Base-by-base conservation (phyloP, 352 stramenopile genomes). In the Thalassiosira mediterranea region DNA sequence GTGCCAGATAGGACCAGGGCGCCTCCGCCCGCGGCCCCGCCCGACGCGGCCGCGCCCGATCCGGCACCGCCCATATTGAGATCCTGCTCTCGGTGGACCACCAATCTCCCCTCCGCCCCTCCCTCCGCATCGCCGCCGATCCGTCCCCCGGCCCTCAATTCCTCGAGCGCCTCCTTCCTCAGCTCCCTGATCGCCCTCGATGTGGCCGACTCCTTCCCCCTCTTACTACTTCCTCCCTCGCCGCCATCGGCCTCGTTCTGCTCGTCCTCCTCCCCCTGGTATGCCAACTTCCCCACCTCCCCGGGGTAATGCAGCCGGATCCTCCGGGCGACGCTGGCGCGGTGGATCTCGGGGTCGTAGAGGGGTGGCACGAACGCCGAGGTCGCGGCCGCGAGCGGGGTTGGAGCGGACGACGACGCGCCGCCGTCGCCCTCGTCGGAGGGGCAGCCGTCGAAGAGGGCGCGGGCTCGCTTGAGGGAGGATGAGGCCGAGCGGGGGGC, bases 401-500 rank as follows among this genome's bases (percentile, higher is more conserved):
- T 31, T 25, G 23, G 21, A 3, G 46, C 13, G 11, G 38, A 46
- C 31, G 59, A 26, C 1, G 49, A 31, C 29, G 32, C 26, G 25
- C 34, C 4, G 23, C 34, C 15, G 1, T 59, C 8, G 23, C 3
- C 7, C 34, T 31, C 5, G 25, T 53, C 0, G 3, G 59, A 42
- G 1, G 49, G 19, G 32, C 46, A 38, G 34, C 42, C 47, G 48
- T 78, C 79, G 57, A 87, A 87, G 19, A 87, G 64, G 19, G 72
- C 34, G 31, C 79, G 59, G 1, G 79, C 60, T 60, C 79, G 52
- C 68, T 87, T 87, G 25, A 87, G 60, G 4, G 79, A 87, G 34
- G 23, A 67, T 21, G 40, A 53, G 11, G 79, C 71, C 4, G 79
- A 81, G 15, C 42, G 59, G n/a, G 77, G 63, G 34, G 77, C 77